Conservation (phyloP, 495 filamentous ascomycete genomes). For the Penicillium angulare region DNA sequence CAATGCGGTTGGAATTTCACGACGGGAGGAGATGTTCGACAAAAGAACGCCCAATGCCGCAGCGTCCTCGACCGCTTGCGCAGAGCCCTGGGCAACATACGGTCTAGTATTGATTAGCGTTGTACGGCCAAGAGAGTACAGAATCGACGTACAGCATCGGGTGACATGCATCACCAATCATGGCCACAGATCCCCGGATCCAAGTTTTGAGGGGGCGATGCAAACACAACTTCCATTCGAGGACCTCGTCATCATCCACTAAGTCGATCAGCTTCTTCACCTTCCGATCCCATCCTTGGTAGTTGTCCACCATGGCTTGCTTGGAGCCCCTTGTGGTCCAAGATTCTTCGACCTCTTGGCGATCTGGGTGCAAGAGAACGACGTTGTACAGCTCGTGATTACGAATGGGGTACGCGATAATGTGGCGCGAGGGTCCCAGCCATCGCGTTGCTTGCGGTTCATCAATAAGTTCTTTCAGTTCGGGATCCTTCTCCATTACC, state of each 20-base stretch:
- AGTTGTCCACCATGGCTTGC: slow-evolving; percentile 40
- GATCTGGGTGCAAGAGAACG: slow-evolving; percentile 42
- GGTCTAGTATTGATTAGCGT: slow-evolving; percentile 26
- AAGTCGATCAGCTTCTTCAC: slow-evolving; percentile 38
- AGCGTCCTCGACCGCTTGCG: slow-evolving; percentile 54
- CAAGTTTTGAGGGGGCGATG: slow-evolving; percentile 54
- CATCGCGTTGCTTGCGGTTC: slow-evolving; percentile 42
- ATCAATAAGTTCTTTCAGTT: slow-evolving; percentile 32
- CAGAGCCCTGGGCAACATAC: slow-evolving; percentile 52
- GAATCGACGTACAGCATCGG: slow-evolving; percentile 52
- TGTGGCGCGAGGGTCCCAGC: slow-evolving; percentile 44
- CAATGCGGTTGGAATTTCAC: slow-evolving; percentile 43
- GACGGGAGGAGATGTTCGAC: slow-evolving; percentile 33
- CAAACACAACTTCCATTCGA: slow-evolving; percentile 67
- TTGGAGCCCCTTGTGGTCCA: slow-evolving; percentile 46
- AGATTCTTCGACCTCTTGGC: slow-evolving; percentile 36
- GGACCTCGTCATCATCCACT: slow-evolving; percentile 49
- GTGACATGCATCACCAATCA: slow-evolving; percentile 69
- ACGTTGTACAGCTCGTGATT: slow-evolving; percentile 45
- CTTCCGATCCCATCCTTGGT: slow-evolving; percentile 35
- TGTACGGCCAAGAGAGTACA: neutral
- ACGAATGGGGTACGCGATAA: slow-evolving; percentile 44
- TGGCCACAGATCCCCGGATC: slow-evolving; percentile 55
- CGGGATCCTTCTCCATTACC: slow-evolving; percentile 36
- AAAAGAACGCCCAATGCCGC: slow-evolving; percentile 52